These are phyloP conservation scores for Fusarium coicis DNA, from an alignment of 2,329 filamentous ascomycete species.

Conservation along the genomic window DNA sequence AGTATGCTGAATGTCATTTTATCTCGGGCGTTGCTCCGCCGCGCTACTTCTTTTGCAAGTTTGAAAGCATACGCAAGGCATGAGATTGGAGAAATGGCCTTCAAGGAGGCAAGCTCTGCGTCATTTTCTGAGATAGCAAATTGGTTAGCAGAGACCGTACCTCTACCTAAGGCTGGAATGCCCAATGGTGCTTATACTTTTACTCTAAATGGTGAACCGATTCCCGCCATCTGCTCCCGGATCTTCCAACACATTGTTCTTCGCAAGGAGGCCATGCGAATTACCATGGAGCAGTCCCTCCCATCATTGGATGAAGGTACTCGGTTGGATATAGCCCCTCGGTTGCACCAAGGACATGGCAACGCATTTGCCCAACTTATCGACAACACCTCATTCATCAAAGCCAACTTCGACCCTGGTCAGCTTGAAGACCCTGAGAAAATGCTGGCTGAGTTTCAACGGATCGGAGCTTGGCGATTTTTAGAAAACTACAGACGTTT, in stretches of 20 bases:
- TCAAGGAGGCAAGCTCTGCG: rapidly evolving
- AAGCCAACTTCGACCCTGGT: neutral
- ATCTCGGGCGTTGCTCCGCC: rapidly evolving
- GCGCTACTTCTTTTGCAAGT: rapidly evolving
- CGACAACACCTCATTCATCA: neutral
- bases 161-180: neutral
- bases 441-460: neutral
- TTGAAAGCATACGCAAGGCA: rapidly evolving
- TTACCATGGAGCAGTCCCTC: rapidly evolving
- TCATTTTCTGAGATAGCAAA: rapidly evolving
- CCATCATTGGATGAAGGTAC: rapidly evolving
- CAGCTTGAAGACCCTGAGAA: neutral
- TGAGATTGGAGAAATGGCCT: rapidly evolving
- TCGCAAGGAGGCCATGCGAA: neutral
- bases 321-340: rapidly evolving
- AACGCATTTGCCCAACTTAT: neutral
- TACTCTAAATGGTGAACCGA: neutral
- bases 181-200: neutral
- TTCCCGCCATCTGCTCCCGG: neutral
- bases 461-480: rapidly evolving
- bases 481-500: rapidly evolving
- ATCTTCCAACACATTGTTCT: neutral
- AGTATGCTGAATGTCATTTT: neutral
- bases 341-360: neutral
- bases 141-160: neutral